A percentile compares a stretch with the other conserved stretches of the same genome.
These are phyloP conservation scores for Kwoniella dejecticola DNA, from an alignment of 768 basidiomycete genomes.

Conservation along the genomic window DNA sequence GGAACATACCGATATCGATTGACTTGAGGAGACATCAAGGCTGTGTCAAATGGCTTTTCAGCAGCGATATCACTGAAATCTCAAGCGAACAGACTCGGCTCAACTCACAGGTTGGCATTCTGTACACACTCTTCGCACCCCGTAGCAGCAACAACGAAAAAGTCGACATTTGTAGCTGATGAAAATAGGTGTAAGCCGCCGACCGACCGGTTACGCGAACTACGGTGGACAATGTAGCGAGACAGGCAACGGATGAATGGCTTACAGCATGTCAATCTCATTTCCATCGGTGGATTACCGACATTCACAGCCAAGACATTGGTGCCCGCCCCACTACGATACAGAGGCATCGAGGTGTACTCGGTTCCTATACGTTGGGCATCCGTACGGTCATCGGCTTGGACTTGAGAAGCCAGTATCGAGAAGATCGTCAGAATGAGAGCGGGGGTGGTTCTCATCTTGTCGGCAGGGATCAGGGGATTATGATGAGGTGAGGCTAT, in stretches of 20 bases:
- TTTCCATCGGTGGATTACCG: slow-evolving; percentile 32
- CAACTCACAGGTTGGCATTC: slow-evolving; percentile 25
- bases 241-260: too few species aligned
- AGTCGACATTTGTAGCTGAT: slow-evolving; percentile 49
- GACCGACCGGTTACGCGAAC: too few species aligned
- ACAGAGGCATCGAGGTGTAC: slow-evolving; percentile 43
- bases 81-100: not conserved
- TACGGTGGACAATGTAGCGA: too few species aligned
- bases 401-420: too few species aligned
- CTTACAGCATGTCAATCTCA: slow-evolving; percentile 52
- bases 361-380: slow-evolving; percentile 30
- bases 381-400: slow-evolving; percentile 22
- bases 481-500: too few species aligned
- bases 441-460: too few species aligned
- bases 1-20: slow-evolving; percentile 33
- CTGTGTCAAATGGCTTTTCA: not conserved
- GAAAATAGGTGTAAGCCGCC: not conserved
- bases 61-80: not conserved
- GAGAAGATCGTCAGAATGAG: too few species aligned
- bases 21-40: slow-evolving; percentile 8
- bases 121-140: slow-evolving; percentile 34
- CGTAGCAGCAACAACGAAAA: slow-evolving; percentile 37
- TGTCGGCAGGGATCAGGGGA: too few species aligned
- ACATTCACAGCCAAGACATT: slow-evolving; percentile 42
- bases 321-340: slow-evolving; percentile 40